Conservation (phyloP, 768 basidiomycete genomes). For the Scleroderma bovista region DNA sequence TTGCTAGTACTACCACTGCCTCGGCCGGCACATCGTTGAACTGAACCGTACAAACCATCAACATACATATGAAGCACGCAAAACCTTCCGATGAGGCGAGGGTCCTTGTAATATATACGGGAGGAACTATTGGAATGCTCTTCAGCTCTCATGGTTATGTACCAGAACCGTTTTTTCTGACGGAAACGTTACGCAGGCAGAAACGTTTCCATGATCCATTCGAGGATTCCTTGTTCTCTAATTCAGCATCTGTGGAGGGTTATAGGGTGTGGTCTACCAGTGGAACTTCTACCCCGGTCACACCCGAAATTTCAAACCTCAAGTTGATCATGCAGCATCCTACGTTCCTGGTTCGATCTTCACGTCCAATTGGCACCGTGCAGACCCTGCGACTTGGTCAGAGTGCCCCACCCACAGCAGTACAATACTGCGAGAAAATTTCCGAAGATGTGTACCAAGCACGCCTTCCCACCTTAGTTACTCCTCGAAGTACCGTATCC, state of each 20-base stretch:
- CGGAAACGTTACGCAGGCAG: slow-evolving; percentile 77
- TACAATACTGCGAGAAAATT: slow-evolving; percentile 39
- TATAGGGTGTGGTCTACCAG: slow-evolving; percentile 72
- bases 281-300: slow-evolving; percentile 49
- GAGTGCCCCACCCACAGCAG: slow-evolving; percentile 22
- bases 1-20: not conserved
- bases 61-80: slow-evolving; percentile 41
- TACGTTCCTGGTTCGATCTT: slow-evolving; percentile 59
- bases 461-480: slow-evolving; percentile 69
- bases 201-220: slow-evolving; percentile 88
- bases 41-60: not conserved
- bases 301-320: slow-evolving; percentile 7
- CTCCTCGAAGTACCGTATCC: slow-evolving; percentile 61
- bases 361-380: slow-evolving; percentile 55
- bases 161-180: slow-evolving; percentile 84
- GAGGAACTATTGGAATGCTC: slow-evolving; percentile 88
- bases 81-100: slow-evolving; percentile 61
- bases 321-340: slow-evolving; percentile 25
- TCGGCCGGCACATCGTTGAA: not conserved
- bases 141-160: slow-evolving; percentile 72
- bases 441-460: slow-evolving; percentile 68
- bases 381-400: slow-evolving; percentile 30
- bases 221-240: slow-evolving; percentile 81
- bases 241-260: slow-evolving; percentile 71
- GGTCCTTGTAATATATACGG: slow-evolving; percentile 87